Conservation (phyloP, 768 basidiomycete genomes). For the Scleroderma bovista region DNA sequence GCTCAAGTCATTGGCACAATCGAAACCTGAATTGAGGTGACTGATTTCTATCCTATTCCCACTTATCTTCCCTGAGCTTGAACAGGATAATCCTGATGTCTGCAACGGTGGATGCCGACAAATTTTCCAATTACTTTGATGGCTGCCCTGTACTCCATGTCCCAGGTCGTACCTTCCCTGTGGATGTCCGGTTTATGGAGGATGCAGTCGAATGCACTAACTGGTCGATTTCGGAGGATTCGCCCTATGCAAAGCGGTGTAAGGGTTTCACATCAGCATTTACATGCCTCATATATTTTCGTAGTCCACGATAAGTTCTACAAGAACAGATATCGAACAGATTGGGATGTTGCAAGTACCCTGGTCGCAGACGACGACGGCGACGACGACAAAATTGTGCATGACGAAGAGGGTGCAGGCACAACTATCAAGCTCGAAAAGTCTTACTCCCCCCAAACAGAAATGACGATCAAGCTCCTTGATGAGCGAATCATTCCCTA, state of each 20-base stretch:
- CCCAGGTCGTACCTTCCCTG: conserved; percentile 93
- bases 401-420: background rate
- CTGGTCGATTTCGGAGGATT: conserved; percentile 76
- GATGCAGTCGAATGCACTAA: conserved; percentile 80
- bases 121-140: conserved; percentile 86
- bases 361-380: conserved; percentile 55
- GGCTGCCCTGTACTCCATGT: conserved; percentile 79
- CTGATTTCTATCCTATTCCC: conserved; percentile 9
- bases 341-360: conserved; percentile 76
- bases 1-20: conserved; percentile 72
- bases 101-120: conserved; percentile 89
- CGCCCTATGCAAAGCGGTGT: conserved; percentile 76
- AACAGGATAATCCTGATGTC: conserved; percentile 91
- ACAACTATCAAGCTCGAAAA: conserved; percentile 58
- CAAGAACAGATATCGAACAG: conserved; percentile 52
- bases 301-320: conserved; percentile 61
- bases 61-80: background rate
- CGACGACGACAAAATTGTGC: conserved; percentile 45
- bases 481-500: conserved; percentile 89
- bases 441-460: conserved; percentile 73
- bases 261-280: conserved; percentile 19
- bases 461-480: conserved; percentile 73
- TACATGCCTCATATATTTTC: background rate
- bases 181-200: conserved; percentile 79
- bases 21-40: conserved; percentile 81